Conservation (phyloP, 1,284 basidiomycete species). For the Naganishia albida region DNA sequence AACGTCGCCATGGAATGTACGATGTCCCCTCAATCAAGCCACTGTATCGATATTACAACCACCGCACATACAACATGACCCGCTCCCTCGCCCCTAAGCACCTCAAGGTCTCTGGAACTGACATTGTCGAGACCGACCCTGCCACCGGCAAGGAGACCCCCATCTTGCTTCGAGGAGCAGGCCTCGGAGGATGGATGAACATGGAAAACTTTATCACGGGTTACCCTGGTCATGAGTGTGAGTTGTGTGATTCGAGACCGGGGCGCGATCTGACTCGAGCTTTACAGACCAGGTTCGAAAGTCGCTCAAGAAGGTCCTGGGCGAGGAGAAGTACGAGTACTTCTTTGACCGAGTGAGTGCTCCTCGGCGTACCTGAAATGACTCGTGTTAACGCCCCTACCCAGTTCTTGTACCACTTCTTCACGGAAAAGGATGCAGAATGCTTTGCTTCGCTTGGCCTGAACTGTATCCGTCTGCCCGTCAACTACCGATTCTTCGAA, state of each 20-base stretch:
- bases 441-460: slow-evolving; percentile 68
- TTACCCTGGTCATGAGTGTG: slow-evolving; percentile 42
- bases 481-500: slow-evolving; percentile 52
- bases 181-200: slow-evolving; percentile 53
- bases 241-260: background rate
- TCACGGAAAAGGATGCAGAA: slow-evolving; percentile 66
- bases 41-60: slow-evolving; percentile 5
- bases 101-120: slow-evolving; percentile 35
- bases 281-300: slow-evolving; percentile 63
- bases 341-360: slow-evolving; percentile 66
- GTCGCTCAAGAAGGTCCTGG: slow-evolving; percentile 65
- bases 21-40: background rate
- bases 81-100: slow-evolving; percentile 20
- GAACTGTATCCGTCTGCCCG: slow-evolving; percentile 64
- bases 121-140: slow-evolving; percentile 36
- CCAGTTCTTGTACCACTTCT: slow-evolving; percentile 73
- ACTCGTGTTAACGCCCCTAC: background rate
- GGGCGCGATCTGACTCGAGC: background rate
- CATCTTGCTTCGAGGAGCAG: slow-evolving; percentile 39
- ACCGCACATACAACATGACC: slow-evolving; percentile 9
- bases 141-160: slow-evolving; percentile 27
- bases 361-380: slow-evolving; percentile 34
- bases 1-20: background rate
- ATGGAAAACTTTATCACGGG: slow-evolving; percentile 53
- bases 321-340: slow-evolving; percentile 67